phyloP scores from a whole-genome alignment of 2,329 filamentous ascomycete species.

The Pyrenochaeta sp. region DNA sequence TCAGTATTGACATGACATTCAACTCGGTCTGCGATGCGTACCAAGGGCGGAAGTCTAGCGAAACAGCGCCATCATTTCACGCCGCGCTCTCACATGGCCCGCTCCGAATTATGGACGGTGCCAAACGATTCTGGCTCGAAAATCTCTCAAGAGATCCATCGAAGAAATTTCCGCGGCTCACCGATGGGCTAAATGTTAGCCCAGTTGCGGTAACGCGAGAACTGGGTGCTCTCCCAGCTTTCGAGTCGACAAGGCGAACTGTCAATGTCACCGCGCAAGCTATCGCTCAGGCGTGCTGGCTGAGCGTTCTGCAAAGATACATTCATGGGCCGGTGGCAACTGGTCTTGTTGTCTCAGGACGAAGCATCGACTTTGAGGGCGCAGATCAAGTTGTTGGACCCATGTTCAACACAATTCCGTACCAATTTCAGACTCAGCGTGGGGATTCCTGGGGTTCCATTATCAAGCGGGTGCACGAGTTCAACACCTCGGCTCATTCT shows the following conservation, averaged over 20 bases:
- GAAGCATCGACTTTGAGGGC: conserved; percentile 71
- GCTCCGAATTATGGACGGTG: conserved; percentile 58
- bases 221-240: conserved; percentile 57
- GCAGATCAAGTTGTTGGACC: conserved; percentile 77
- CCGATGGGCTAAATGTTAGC: conserved; percentile 18
- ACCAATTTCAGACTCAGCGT: conserved; percentile 58
- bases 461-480: conserved; percentile 71
- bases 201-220: conserved; percentile 37
- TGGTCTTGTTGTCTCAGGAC: conserved; percentile 81
- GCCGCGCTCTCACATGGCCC: conserved; percentile 75
- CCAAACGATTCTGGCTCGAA: conserved; percentile 71
- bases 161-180: conserved; percentile 37
- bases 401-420: conserved; percentile 89
- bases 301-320: conserved; percentile 65
- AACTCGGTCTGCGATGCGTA: conserved; percentile 65
- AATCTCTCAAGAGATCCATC: conserved; percentile 56
- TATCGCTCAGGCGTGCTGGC: conserved; percentile 78
- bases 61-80: conserved; percentile 65
- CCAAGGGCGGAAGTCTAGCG: conserved; percentile 26
- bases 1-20: conserved; percentile 75
- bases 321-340: conserved; percentile 61
- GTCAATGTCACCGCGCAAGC: conserved; percentile 81
- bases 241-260: conserved; percentile 58
- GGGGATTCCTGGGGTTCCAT: conserved; percentile 66
- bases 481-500: conserved; percentile 70